Conservation (phyloP, 345 rosid species). For the Garcia nutans region DNA sequence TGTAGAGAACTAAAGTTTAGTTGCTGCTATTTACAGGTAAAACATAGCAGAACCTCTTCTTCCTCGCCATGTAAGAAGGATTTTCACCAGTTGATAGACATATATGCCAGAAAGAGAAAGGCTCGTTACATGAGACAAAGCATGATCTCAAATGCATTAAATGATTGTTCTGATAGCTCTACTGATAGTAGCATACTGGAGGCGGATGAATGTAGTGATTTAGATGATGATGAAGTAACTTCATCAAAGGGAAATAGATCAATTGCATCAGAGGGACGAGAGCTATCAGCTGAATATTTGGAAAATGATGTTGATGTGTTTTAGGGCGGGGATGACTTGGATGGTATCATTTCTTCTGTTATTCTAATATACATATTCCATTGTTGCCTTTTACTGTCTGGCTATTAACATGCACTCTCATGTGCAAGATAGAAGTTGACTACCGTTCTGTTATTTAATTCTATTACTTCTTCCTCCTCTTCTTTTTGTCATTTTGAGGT, state of each 20-base stretch:
- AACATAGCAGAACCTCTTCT: constrained; percentile 71
- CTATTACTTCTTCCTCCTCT: constrained; percentile 5
- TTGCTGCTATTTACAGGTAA: constrained; percentile 53
- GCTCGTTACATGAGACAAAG: constrained; percentile 29
- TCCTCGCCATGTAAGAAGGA: constrained; percentile 57
- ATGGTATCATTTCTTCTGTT: constrained; percentile 54
- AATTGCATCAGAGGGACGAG: constrained; percentile 33
- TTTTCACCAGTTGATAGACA: constrained; percentile 52
- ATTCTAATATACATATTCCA: constrained; percentile 5
- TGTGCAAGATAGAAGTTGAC: neutral
- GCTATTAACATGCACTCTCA: neutral
- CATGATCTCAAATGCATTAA: constrained; percentile 25
- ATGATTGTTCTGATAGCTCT: constrained; percentile 34
- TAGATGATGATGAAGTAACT: constrained; percentile 37
- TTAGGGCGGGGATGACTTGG: constrained; percentile 74
- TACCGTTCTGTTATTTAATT: neutral
- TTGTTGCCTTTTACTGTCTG: constrained; percentile 5
- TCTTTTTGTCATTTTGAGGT: constrained; percentile 43
- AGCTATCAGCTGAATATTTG: constrained; percentile 61
- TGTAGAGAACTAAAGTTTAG: neutral
- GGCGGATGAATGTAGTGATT: constrained; percentile 27
- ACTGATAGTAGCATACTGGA: constrained; percentile 27
- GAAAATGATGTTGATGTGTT: constrained; percentile 72
- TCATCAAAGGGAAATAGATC: constrained; percentile 33
- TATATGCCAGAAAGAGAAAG: constrained; percentile 46